Base-by-base conservation (phyloP, 1,284 basidiomycete species). In the Chiua sp. region DNA sequence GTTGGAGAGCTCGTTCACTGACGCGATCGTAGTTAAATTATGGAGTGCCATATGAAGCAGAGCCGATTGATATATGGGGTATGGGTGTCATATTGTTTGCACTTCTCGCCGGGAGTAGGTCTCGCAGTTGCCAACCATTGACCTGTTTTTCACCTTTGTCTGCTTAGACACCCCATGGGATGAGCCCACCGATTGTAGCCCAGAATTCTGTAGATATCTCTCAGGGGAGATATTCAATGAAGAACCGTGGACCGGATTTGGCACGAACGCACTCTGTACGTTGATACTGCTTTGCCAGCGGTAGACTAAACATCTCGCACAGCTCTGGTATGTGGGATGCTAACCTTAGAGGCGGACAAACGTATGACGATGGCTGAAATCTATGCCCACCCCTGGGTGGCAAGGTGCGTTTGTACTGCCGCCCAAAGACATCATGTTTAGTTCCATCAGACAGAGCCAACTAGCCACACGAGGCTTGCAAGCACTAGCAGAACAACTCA, bases 71-170 rank as follows among this genome's bases (percentile, higher is more conserved):
- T 74, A 88, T 94, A 4, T 99, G 97, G 97, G 95, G 94, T 2
- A 86, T 94, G 55, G 98, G 98, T 2, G 93, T 98, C n/a, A 97
- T 99, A 42, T 80, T 99, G 1, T 98, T 94, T 72, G 95, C 97
- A 0, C 79, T 98, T 60, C 82, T 99, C 0, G 90, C 88, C 7
- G 97, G 97, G 54, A 98, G 96, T 96, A 73, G 67, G 94, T 84
- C 13, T 51, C 44, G 0, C 26, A 7, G 26, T 4, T 42, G 7
- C 44, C 7, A 22, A n/a, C 11, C 15, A 3, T 28, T 22, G 15
- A 22, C 18, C 7, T 22, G 11, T 42, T 54, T 50, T 47, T 59
- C 3, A 62, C 46, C 42, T 23, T 63, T 55, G 11, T 56, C 49
- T 22, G 12, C 56, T 52, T 23, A 98, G 95, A 98, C 72, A 98